phyloP scores from a whole-genome alignment of 1,139 yeast species.

The Blastobotrys illinoisensis region DNA sequence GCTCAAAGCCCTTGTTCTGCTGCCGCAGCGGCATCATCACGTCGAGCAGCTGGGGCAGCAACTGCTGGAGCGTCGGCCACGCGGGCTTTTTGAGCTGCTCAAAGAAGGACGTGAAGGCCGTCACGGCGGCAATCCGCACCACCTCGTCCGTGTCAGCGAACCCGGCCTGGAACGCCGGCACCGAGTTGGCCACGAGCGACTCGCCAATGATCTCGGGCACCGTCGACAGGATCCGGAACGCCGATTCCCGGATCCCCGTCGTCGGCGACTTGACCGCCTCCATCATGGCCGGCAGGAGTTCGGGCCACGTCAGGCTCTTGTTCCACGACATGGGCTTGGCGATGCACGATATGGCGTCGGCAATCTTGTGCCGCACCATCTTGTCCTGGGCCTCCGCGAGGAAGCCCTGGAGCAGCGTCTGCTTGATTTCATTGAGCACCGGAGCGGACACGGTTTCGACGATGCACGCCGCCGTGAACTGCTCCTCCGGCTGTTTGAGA shows the following conservation, averaged over 20 bases:
- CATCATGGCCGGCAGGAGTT: slow-evolving; percentile 67
- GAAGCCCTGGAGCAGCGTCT: slow-evolving; percentile 67
- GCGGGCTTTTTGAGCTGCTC: slow-evolving; percentile 68
- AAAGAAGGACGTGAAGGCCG: slow-evolving; percentile 89
- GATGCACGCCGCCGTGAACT: slow-evolving; percentile 54
- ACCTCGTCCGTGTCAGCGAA: slow-evolving; percentile 73
- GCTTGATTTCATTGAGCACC: slow-evolving; percentile 58
- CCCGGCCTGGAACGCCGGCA: slow-evolving; percentile 72
- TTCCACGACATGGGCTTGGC: slow-evolving; percentile 40
- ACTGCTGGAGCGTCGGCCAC: slow-evolving; percentile 72
- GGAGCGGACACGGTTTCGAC: slow-evolving; percentile 62
- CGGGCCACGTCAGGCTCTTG: slow-evolving; percentile 62
- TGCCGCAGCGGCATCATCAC: slow-evolving; percentile 81
- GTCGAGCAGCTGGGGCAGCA: slow-evolving; percentile 77
- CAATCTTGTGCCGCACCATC: slow-evolving; percentile 80
- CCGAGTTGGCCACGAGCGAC: slow-evolving; percentile 35
- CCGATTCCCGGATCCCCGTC: slow-evolving; percentile 78
- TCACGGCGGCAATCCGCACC: slow-evolving; percentile 86
- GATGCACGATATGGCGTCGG: slow-evolving; percentile 92
- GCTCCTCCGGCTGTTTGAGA: slow-evolving; percentile 62
- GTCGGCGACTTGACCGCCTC: slow-evolving; percentile 60
- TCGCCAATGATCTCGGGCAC: slow-evolving; percentile 72
- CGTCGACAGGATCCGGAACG: slow-evolving; percentile 81
- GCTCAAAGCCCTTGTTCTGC: slow-evolving; percentile 71
- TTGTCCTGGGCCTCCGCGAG: slow-evolving; percentile 51